These are phyloP conservation scores for Nemania sp. DNA, from an alignment of 2,329 filamentous ascomycete species.

Conservation along the genomic window DNA sequence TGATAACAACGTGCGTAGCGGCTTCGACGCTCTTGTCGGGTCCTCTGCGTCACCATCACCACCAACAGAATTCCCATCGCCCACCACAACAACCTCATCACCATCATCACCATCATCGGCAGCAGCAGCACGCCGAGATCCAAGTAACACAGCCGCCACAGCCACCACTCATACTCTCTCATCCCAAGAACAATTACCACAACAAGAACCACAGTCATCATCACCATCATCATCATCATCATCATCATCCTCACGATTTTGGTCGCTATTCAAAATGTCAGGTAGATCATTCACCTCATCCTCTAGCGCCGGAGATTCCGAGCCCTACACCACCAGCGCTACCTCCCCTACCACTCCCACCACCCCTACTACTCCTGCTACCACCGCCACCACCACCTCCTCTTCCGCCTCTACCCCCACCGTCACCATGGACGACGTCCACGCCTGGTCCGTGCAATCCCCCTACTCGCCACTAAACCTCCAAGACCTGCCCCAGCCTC, in stretches of 20 bases:
- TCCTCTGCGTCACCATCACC: constrained; percentile 15
- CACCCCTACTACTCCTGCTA: background rate
- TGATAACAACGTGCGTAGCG: constrained; percentile 54
- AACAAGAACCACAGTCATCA: background rate
- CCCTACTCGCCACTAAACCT: constrained; percentile 61
- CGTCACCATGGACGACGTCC: constrained; percentile 45
- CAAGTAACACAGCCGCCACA: background rate
- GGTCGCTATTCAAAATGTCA: constrained; percentile 14
- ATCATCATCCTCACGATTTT: no score
- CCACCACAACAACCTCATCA: constrained; percentile 2
- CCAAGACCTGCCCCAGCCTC: constrained; percentile 60
- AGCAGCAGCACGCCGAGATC: background rate
- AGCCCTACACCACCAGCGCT: constrained; percentile 5
- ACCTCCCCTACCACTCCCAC: constrained; percentile 5
- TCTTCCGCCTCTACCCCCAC: background rate
- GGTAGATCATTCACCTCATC: background rate
- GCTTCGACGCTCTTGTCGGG: constrained; percentile 44
- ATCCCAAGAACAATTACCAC: background rate
- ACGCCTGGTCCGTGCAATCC: constrained; percentile 54
- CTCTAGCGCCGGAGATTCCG: constrained; percentile 4
- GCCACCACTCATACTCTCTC: background rate
- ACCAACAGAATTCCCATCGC: no score
- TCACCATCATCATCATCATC: background rate
- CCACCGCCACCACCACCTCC: constrained; percentile 12
- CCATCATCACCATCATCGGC: background rate